Conservation (phyloP, 1,284 basidiomycete species). For the Entoloma clypeatum region DNA sequence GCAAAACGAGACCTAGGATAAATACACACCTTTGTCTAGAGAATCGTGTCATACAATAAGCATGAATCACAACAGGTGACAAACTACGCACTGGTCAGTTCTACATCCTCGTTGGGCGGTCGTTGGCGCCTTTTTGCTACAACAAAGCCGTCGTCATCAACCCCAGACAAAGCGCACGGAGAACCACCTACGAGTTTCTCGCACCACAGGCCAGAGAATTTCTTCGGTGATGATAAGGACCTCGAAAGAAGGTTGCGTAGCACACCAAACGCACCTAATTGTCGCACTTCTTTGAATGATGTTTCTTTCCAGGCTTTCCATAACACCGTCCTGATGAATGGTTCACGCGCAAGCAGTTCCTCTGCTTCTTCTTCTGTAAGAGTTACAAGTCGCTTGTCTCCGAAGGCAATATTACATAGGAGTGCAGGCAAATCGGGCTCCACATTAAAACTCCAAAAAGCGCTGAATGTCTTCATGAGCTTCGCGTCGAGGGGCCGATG, state of each 20-base stretch:
- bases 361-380: neutral
- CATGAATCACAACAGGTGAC: constrained; percentile 2
- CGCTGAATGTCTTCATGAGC: no score
- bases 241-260: neutral
- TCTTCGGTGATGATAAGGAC: neutral
- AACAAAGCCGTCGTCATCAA: neutral
- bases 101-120: constrained; percentile 1
- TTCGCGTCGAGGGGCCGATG: no score
- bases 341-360: neutral
- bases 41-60: constrained; percentile 1
- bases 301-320: constrained; percentile 1
- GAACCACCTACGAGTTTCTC: neutral
- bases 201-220: constrained; percentile 2
- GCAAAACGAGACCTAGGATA: constrained; percentile 1
- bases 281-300: no score
- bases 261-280: no score
- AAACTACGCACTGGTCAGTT: constrained; percentile 1
- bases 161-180: neutral
- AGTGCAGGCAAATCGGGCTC: no score
- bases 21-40: constrained; percentile 4
- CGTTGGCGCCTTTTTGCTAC: neutral
- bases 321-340: neutral
- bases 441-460: no score
- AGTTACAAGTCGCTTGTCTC: constrained; percentile 4
- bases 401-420: no score